These are phyloP conservation scores for Solanum etuberosum DNA, from an alignment of 257 asterid genomes.

Conservation along the genomic window DNA sequence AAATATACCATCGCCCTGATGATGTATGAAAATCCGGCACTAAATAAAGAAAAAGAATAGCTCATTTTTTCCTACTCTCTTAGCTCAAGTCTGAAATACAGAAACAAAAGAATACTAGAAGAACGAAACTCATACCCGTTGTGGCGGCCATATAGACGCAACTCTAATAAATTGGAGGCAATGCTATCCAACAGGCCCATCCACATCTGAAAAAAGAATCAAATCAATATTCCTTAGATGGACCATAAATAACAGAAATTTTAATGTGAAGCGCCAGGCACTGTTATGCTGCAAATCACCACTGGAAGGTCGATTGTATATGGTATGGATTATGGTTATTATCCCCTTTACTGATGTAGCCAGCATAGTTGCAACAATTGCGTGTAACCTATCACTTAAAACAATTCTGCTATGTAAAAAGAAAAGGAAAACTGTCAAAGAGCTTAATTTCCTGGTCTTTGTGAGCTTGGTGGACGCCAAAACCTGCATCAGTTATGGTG, in stretches of 20 bases:
- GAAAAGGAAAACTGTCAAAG: neutral
- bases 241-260: neutral
- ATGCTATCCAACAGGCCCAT: neutral
- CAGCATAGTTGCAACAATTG: neutral
- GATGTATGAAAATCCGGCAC: neutral
- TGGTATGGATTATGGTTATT: neutral
- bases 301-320: neutral
- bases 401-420: neutral
- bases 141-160: neutral
- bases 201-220: neutral
- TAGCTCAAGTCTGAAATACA: neutral
- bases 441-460: neutral
- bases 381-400: neutral
- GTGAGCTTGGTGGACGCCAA: neutral
- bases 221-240: neutral
- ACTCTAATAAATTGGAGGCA: neutral
- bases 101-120: neutral
- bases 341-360: neutral
- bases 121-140: neutral
- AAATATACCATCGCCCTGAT: neutral
- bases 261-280: neutral
- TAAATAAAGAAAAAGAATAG: neutral
- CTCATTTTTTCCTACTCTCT: neutral
- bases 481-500: neutral
- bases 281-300: neutral